phyloP scores from a whole-genome alignment of 2,329 filamentous ascomycete species.

The Verticillium dahliae region DNA sequence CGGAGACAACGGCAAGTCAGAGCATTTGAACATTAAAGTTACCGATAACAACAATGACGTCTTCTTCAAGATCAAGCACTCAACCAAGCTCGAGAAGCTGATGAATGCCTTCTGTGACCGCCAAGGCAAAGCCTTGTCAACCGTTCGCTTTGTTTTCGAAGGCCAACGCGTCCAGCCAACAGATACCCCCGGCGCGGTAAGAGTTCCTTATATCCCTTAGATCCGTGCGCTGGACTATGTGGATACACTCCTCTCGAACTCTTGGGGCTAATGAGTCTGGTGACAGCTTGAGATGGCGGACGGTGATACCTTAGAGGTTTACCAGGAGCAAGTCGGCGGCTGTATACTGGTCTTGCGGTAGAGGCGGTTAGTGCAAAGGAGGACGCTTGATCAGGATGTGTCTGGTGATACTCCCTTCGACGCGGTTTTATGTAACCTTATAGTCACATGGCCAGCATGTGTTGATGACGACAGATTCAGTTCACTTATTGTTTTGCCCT shows the following conservation, averaged over 20 bases:
- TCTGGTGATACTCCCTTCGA: too few species aligned
- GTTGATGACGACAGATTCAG: too few species aligned
- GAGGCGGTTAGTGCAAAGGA: too few species aligned
- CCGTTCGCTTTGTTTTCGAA: constrained; percentile 92
- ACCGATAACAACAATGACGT: constrained; percentile 99
- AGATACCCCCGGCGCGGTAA: constrained; percentile 89
- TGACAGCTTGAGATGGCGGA: constrained; percentile 93
- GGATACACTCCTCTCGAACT: constrained; percentile 1
- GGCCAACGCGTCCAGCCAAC: constrained; percentile 84
- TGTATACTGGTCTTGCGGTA: too few species aligned
- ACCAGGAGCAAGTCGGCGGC: constrained; percentile 96
- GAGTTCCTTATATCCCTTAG: too few species aligned
- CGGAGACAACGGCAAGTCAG: too few species aligned
- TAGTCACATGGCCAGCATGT: too few species aligned
- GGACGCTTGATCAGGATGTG: too few species aligned
- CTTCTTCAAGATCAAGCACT: constrained; percentile 99
- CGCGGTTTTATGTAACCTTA: too few species aligned
- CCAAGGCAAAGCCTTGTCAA: constrained; percentile 78
- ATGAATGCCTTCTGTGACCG: constrained; percentile 98
- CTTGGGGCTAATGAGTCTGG: constrained; percentile 14
- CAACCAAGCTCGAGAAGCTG: constrained; percentile 90
- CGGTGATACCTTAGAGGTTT: constrained; percentile 92
- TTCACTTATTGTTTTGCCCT: too few species aligned
- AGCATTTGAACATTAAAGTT: constrained; percentile 98
- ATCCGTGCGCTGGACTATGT: too few species aligned